phyloP scores from a whole-genome alignment of 192 early-diverging fungal species.

The Diversispora eburnea region DNA sequence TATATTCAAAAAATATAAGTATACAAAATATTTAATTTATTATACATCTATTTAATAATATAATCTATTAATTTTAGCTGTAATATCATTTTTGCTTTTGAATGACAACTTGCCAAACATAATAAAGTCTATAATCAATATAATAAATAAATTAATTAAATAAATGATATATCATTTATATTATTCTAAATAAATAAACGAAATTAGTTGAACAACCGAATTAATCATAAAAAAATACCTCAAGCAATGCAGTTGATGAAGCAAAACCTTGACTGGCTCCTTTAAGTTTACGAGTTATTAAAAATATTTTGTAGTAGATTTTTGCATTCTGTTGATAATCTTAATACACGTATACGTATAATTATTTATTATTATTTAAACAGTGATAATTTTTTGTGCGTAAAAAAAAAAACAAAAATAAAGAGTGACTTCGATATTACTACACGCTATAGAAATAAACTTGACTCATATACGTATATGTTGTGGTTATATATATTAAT shows the following conservation, averaged over 20 bases:
- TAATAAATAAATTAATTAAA: background rate
- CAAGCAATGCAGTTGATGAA: slow-evolving; percentile 22
- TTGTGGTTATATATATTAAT: background rate
- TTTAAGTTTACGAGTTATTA: slow-evolving; percentile 18
- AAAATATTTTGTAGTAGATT: slow-evolving; percentile 18
- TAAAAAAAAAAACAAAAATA: background rate
- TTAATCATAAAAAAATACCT: background rate
- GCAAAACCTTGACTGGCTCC: slow-evolving; percentile 21
- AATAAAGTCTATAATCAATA: slow-evolving; percentile 1
- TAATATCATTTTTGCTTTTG: background rate
- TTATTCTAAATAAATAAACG: background rate
- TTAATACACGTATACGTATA: background rate
- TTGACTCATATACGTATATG: no score
- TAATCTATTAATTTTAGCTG: background rate
- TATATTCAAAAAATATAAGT: background rate
- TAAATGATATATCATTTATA: background rate
- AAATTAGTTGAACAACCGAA: background rate
- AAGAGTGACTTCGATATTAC: slow-evolving; percentile 16
- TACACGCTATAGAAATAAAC: slow-evolving; percentile 13
- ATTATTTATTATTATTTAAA: background rate
- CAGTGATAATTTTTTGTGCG: background rate
- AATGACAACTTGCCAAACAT: slow-evolving; percentile 9
- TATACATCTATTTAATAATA: background rate
- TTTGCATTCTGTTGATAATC: slow-evolving; percentile 26
- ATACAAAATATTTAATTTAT: background rate